Base-by-base conservation (phyloP, 345 rosid genomes). In the Brassica nigra region DNA sequence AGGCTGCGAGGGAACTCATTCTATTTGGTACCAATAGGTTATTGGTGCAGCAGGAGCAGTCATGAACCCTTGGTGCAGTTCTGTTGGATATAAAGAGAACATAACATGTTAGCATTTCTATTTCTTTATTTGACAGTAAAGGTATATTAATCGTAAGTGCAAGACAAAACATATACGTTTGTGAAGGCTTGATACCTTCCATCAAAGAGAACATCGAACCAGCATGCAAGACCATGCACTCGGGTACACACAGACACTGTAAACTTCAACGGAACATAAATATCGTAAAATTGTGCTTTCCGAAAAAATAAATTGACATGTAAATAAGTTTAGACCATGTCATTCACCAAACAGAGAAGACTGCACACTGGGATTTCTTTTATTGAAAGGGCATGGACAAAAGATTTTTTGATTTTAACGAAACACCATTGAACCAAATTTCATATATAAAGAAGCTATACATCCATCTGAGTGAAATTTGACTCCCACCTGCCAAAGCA, bases 41-140 rank as follows among this genome's bases (percentile, higher is more conserved):
- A 94, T 94, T 23, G 97, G 95, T 16, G 97, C 89, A 62, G 97
- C 99, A 37, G 97, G 99, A 49, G 95, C 95, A 31, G 99, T 92
- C 11, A 90, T 89, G 62, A 95, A 92, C 97, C 97, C 92, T 82
- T 97, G 86, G 76, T 82, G 95, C 18, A 95, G 92, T 77, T 78
- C 97, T 95, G 92, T 78, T 52, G 10, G 6, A 44, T 6, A 65
- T 9, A 76, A 4, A 29, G 20, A 67, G 73, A 42, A 11, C 47
- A 68, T 14, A 76, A 42, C 3, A 76, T 67, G 16, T 39, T 76
- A 29, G 28, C 14, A 68, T 4, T 16, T 42, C 1, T 42, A 42
- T 42, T 42, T 42, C 4, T 42, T 42, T 42, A 90, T 87, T 67
- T 69, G 37, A 31, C 44, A 15, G 11, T 2, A 29, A 16, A 62